Base-by-base conservation (phyloP, 352 stramenopile genomes). In the Sclerospora graminicola region DNA sequence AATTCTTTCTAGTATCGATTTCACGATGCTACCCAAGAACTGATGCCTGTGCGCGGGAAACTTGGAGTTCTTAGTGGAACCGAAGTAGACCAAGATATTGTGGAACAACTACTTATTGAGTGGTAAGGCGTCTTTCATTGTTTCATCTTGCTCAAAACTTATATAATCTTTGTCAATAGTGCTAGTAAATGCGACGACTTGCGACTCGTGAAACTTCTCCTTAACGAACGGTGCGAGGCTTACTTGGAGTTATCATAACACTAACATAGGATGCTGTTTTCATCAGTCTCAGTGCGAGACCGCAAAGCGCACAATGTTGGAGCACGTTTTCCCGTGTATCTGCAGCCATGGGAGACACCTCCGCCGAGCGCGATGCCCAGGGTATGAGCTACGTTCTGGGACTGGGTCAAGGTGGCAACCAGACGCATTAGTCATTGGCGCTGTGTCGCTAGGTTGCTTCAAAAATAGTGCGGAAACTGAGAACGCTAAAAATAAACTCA, bases 311-410 rank as follows among this genome's bases (percentile, higher is more conserved):
- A 2, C 81, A 93, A 48, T 74, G 72, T 26, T 93, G 81, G 81
- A 80, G 72, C 43, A 67, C 66, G 7, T 90, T 78, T 52, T 88
- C 72, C 23, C 69, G 69, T 28, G 61, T 93, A 20, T 84, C 68
- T 7, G 75, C 69, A 46, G 74, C 69, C 8, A 66, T 81, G 36
- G 73, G 79, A 26, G 81, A 93, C 36, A 45, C 66, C 16, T 80
- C 71, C 14, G 79, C 67, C n/a, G 69, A 90, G 36, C 74, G 77
- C 21, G 78, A 89, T 27, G 81, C 81, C n/a, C 74, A 89, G 57
- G 79, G 66, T 50, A 93, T 93, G 78, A 90, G 81, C 60, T 93
- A 90, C 60, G 81, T 90, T 33, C 65, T 93, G 33, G 81, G 81
- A 2, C 59, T 89, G 26, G 78, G 78, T 6, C 78, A 86, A 54